Evolutionary conservation across 768 basidiomycete species (phyloP), one percentile per base, ranked within the genome.

Genomic region (Cyathus striatus): DNA sequence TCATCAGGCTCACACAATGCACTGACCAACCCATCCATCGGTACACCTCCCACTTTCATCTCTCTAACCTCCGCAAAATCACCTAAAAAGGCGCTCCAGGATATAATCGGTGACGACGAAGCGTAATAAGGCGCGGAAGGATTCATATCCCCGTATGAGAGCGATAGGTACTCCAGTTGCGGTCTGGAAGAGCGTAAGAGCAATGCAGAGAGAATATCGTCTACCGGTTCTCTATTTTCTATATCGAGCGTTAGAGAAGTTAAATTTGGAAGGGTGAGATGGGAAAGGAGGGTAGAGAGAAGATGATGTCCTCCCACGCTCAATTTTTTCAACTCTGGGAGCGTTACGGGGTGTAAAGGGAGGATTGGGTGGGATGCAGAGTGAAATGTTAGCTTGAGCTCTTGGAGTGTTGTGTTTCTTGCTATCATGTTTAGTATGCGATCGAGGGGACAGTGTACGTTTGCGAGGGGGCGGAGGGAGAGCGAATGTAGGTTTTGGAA

Each of bases 221-320:
- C 86, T 44, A 86, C 70, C 0, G 83, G 75, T 48, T 86, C 83
- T n/a, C 87, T 76, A 1, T 79, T 70, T 56, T 88, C 86, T 46
- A 89, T 76, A 55, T 88, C 83, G 35, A 89, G 64, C 2, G 68
- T 77, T 13, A 89, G 72, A 20, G 67, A 61, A n/a, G 72, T 72
- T 35, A 90, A 64, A 3, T 59, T 50, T 0, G 87, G 87, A 10
- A 81, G 65, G 18, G 72, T 60, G 33, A 90, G 72, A 1, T 70
- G 72, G 39, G 86, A 84, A 21, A 83, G 58, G 7, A 90, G 71
- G 44, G 71, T 70, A 5, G 72, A 64, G 51, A 90, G 73, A 18
- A 79, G 71, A 48, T 75, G 78, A 53, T 86, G 82, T 0, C 87
- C 86, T 5, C 84, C 81, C 21, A 89, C 57, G 40, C 62, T 75